These are phyloP conservation scores for Hordeum pubiflorum DNA, from an alignment of 202 grass and related monocot genomes.

Conservation along the genomic window DNA sequence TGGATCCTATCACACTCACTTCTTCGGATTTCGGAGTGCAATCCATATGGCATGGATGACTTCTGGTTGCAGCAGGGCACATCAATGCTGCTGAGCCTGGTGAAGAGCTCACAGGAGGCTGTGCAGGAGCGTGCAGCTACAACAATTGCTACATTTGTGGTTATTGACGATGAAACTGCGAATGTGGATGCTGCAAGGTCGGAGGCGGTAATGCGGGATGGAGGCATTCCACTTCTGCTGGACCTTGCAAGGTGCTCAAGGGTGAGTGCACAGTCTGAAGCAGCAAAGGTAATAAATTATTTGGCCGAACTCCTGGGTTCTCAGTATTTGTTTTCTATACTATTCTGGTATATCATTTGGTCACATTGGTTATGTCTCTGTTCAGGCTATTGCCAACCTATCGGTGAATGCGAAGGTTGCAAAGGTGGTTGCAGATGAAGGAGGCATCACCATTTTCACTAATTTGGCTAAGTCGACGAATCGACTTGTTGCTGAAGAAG, in stretches of 20 bases:
- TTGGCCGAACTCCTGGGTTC: not conserved
- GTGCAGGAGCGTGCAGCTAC: constrained; percentile 90
- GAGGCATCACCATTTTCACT: constrained; percentile 77
- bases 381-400: constrained; percentile 96
- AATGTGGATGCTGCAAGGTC: constrained; percentile 91
- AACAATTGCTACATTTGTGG: constrained; percentile 86
- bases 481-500: constrained; percentile 94
- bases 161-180: constrained; percentile 85
- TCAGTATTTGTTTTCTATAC: constrained; percentile 4
- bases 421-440: constrained; percentile 92
- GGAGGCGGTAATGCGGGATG: constrained; percentile 76
- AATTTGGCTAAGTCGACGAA: constrained; percentile 84
- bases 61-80: constrained; percentile 93
- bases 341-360: constrained; percentile 12
- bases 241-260: constrained; percentile 77
- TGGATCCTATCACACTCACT: constrained; percentile 84
- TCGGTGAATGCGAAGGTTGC: constrained; percentile 91
- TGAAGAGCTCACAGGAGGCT: constrained; percentile 77
- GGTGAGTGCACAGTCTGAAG: constrained; percentile 89
- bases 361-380: constrained; percentile 14
- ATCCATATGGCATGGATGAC: constrained; percentile 68
- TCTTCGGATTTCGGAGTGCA: constrained; percentile 70
- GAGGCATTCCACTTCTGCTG: constrained; percentile 80
- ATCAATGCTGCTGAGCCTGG: constrained; percentile 60
- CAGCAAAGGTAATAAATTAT: constrained; percentile 76